Percentiles rank a stretch among this genome's conserved stretches.
Conservation (phyloP, 2,329 filamentous ascomycete species). For the Ophiostoma piceae region DNA sequence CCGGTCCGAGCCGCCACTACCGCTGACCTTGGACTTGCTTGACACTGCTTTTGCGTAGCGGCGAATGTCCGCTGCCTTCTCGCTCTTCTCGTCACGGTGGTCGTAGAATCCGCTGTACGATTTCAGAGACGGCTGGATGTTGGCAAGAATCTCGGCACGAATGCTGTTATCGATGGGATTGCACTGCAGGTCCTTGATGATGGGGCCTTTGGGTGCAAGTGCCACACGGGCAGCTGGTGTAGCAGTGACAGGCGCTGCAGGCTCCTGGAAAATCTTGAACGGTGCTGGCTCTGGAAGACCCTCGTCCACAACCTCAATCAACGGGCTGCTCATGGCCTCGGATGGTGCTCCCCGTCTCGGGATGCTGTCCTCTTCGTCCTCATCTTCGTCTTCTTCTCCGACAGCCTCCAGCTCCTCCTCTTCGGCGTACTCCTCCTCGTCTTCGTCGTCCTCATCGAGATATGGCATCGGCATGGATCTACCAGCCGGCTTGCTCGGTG, state of each 20-base stretch:
- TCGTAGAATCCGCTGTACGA: slow-evolving; percentile 78
- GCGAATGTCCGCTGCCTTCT: slow-evolving; percentile 69
- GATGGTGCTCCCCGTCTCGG: background rate
- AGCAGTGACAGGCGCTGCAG: slow-evolving; percentile 25
- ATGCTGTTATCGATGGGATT: slow-evolving; percentile 81
- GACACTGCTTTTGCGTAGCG: slow-evolving; percentile 67
- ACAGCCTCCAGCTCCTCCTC: slow-evolving; percentile 34
- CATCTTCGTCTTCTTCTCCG: slow-evolving; percentile 35
- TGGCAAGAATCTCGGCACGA: slow-evolving; percentile 67
- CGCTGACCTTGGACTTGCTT: slow-evolving; percentile 51
- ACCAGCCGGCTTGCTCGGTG: slow-evolving; percentile 59
- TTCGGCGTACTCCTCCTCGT: slow-evolving; percentile 29
- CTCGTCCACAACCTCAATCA: slow-evolving; percentile 49
- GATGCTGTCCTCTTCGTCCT: slow-evolving; percentile 22
- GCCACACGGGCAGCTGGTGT: background rate
- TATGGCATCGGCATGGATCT: slow-evolving; percentile 26
- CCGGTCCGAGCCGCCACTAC: slow-evolving; percentile 48
- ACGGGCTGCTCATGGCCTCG: slow-evolving; percentile 49
- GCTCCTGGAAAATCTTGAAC: slow-evolving; percentile 38
- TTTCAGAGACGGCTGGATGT: slow-evolving; percentile 65
- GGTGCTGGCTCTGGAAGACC: slow-evolving; percentile 19
- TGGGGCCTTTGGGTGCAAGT: slow-evolving; percentile 53
- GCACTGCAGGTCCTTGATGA: slow-evolving; percentile 77
- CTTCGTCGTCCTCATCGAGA: slow-evolving; percentile 34
- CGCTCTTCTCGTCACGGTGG: slow-evolving; percentile 57